Base-by-base conservation (phyloP, 768 basidiomycete genomes). In the Lactifluus volemus region DNA sequence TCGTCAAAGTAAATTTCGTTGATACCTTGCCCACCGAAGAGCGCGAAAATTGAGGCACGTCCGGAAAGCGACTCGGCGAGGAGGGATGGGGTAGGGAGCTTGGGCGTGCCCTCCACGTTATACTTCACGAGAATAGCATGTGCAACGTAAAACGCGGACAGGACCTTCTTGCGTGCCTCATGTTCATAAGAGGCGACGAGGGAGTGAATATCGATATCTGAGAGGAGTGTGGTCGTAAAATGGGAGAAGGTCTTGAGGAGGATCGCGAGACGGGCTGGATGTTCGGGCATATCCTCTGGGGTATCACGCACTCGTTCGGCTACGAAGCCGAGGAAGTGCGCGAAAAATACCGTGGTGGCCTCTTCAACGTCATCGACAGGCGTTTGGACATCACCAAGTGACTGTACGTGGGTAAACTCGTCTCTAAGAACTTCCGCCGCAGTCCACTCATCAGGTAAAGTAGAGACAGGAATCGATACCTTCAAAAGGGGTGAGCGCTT, bases 1-100 rank as follows among this genome's bases (percentile, higher is more conserved):
- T 98, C 97, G 72, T 96, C 91, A 72, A 98, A 93, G 77, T 98
- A 99, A 61, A 96, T 89, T 70, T 98, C 97, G 74, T 98, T 98
- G 61, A 89, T 92, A 60, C 97, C 97, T 74, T 99, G 97, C 14
- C 97, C 97, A 54, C 96, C 96, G 70, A 99, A 99, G 44, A 99
- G 78, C 54, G 92, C 96, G 74, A 89, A 98, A 68, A 98, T 76
- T 50, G 81, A 88, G 56, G 83, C 86, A 48, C 85, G 80, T 49
- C 82, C 81, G n/a, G 78, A 71, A 49, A 74, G 68, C 38, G 83
- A 83, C 42, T 86, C 85, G 11, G 77, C 72, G 59, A 95, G 74
- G 25, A 95, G 83, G 11, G 89, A 86, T 30, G 89, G 85, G 50
- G 81, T 62, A 11, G 86, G 81, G 36, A 81, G 75, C 34, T 75